Evolutionary conservation across 257 asterid genomes (phyloP), one percentile per base, ranked within the genome.

Genomic region (Misopates orontium): DNA sequence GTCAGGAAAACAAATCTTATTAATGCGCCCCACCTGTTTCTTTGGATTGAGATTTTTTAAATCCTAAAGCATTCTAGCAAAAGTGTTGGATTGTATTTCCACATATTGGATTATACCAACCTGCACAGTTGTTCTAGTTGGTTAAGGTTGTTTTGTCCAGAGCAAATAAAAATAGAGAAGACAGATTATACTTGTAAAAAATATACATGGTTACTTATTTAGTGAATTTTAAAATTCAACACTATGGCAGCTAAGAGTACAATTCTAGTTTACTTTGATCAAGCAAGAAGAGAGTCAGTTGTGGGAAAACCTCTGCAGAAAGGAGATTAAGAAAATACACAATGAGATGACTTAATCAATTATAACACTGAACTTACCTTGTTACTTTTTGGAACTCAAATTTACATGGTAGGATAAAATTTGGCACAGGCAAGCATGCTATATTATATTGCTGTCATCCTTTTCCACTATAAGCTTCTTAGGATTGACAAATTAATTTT

Each of bases 381-480:
- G 56, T 63, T 20, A n/a, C 39, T 53, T n/a, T 62, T 56, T 16
- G 57, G 42, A 20, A 48, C 61, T 52, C 28, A 54, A 56, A 56
- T n/a, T 23, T 28, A 51, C 39, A 16, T 20, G 10, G 39, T 42
- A 67, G 73, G 70, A 61, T 60, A 16, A 60, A 18, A 14, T 18
- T 22, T 32, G 53, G 25, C 61, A 41, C 68, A 36, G 56, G 52
- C 49, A 24, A 49, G 65, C 45, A 22, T 44, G 61, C 18, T 25
- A 44, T 28, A 40, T 44, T 28, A 36, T 60, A 42, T 48, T 51
- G 28, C 22, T 66, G 7, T 62, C 58, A 51, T 66, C 16, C 54
- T 69, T 49, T 55, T 74, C 40, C 48, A 3, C 57, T 55, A 18
- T 44, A 23, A 61, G 57, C 65, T 66, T 45, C 49, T 60, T 36